Conservation (phyloP, 2,329 filamentous ascomycete genomes). For the Blastomyces silverae region DNA sequence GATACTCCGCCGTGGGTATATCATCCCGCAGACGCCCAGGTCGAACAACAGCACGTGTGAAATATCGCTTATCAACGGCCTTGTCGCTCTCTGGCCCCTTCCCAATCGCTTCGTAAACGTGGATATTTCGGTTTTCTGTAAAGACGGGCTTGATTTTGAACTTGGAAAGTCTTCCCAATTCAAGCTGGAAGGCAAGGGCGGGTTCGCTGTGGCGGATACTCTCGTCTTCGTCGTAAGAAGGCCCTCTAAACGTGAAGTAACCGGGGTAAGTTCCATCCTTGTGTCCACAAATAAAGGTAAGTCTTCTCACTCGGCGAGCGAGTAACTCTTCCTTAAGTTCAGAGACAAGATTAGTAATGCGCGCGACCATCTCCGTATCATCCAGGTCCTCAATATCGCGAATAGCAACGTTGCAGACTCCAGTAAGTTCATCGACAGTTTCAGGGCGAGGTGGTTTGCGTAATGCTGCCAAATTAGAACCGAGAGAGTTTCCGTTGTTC, state of each 20-base stretch:
- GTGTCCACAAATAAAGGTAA: slow-evolving; percentile 95
- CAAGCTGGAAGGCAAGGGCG: slow-evolving; percentile 95
- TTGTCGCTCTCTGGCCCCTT: slow-evolving; percentile 87
- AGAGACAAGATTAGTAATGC: slow-evolving; percentile 68
- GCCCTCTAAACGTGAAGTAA: slow-evolving; percentile 97
- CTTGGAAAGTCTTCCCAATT: slow-evolving; percentile 86
- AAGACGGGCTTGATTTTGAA: slow-evolving; percentile 98
- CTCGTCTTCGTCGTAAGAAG: slow-evolving; percentile 79
- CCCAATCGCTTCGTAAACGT: slow-evolving; percentile 94
- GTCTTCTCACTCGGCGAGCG: slow-evolving; percentile 71
- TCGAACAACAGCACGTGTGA: slow-evolving; percentile 90
- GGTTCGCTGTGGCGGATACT: slow-evolving; percentile 97
- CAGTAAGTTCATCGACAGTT: slow-evolving; percentile 70
- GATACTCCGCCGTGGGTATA: slow-evolving; percentile 96
- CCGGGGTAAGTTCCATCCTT: slow-evolving; percentile 90
- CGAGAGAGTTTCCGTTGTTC: slow-evolving; percentile 51
- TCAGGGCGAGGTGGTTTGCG: slow-evolving; percentile 55
- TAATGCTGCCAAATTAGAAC: slow-evolving; percentile 67
- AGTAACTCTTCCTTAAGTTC: slow-evolving; percentile 79
- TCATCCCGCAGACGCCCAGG: slow-evolving; percentile 92
- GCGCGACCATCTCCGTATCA: slow-evolving; percentile 70
- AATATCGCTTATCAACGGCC: slow-evolving; percentile 74
- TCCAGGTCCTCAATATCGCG: slow-evolving; percentile 77
- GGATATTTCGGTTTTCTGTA: slow-evolving; percentile 98
- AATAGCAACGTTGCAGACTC: slow-evolving; percentile 87